Evolutionary conservation across 78 protist species (phyloP).

Genomic region (Dictyostelium capitatum): DNA sequence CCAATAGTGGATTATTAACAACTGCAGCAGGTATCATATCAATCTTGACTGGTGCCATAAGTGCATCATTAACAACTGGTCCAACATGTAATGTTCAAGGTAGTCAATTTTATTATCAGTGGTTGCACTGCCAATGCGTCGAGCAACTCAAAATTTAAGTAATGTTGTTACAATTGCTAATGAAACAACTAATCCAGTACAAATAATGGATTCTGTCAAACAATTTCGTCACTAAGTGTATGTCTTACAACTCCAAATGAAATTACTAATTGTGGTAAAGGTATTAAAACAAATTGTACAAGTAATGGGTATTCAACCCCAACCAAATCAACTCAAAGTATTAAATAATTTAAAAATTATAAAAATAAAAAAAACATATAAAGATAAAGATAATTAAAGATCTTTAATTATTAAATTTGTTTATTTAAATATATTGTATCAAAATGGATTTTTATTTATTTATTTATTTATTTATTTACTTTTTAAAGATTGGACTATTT

Average conservation of each 20-base stretch:
- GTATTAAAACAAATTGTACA: slow-evolving; percentile 14
- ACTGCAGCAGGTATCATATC: background rate
- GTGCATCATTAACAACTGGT: background rate
- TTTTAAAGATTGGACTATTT: too few species aligned
- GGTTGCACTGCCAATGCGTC: background rate
- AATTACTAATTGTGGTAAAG: slow-evolving; percentile 12
- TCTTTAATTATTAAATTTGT: too few species aligned
- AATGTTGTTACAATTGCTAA: background rate
- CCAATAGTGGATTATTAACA: background rate
- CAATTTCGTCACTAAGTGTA: background rate
- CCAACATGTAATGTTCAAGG: background rate
- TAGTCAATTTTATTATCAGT: background rate
- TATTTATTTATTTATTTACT: too few species aligned
- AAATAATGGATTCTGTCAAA: slow-evolving; percentile 14
- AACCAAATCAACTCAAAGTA: too few species aligned
- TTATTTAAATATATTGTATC: too few species aligned
- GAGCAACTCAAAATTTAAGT: background rate
- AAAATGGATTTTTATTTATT: too few species aligned
- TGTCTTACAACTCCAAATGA: background rate
- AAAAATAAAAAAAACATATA: too few species aligned
- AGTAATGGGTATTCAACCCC: too few species aligned
- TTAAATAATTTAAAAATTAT: too few species aligned
- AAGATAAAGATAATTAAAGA: too few species aligned
- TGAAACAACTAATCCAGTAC: background rate
- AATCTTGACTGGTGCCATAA: background rate